Evolutionary conservation across 139 green algal species (phyloP).

Genomic region (Picochlorum sp.): DNA sequence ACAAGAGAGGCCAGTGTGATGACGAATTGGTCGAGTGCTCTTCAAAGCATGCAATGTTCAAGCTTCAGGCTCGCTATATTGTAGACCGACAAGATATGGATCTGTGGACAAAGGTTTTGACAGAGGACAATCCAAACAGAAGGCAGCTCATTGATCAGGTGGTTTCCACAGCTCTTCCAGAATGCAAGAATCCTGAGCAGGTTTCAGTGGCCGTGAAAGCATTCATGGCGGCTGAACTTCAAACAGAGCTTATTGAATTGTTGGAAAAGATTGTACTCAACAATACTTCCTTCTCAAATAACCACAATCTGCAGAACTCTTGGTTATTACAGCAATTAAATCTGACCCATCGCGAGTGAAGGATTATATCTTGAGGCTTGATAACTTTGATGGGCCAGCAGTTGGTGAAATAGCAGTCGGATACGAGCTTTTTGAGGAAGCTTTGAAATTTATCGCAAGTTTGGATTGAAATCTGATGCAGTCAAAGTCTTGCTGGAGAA

Average conservation of each 20-base stretch:
- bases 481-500: constrained; percentile 90
- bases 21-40: constrained; percentile 93
- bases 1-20: constrained; percentile 95
- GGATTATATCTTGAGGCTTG: constrained; percentile 95
- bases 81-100: constrained; percentile 85
- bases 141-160: constrained; percentile 88
- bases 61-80: constrained; percentile 93
- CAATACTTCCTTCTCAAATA: constrained; percentile 93
- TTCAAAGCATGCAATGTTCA: constrained; percentile 96
- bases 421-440: constrained; percentile 90
- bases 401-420: constrained; percentile 78
- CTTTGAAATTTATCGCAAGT: constrained; percentile 99
- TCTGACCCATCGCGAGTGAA: constrained; percentile 62
- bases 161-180: constrained; percentile 91
- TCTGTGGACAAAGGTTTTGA: constrained; percentile 91
- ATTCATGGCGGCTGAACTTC: constrained; percentile 96
- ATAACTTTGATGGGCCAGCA: constrained; percentile 95
- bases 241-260: constrained; percentile 96
- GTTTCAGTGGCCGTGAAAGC: constrained; percentile 91
- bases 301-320: constrained; percentile 99
- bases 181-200: constrained; percentile 96
- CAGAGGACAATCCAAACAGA: constrained; percentile 70
- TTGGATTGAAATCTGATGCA: constrained; percentile 69
- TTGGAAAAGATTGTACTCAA: constrained; percentile 99
- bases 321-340: constrained; percentile 98